Conservation (phyloP, 2,329 filamentous ascomycete genomes). For the Fusarium sp. region DNA sequence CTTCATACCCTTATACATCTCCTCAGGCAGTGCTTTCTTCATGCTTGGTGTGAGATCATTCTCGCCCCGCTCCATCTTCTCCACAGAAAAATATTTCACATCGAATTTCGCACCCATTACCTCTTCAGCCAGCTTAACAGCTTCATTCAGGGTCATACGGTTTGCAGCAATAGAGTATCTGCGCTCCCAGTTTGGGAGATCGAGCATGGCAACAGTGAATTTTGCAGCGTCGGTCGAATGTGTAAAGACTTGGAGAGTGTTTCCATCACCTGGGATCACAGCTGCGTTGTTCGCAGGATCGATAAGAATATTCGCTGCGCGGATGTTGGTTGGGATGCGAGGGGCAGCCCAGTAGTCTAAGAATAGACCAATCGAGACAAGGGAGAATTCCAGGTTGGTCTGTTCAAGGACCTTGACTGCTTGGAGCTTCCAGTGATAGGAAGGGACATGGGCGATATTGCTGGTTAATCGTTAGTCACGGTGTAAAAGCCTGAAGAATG, state of each 20-base stretch:
- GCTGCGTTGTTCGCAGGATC: background rate
- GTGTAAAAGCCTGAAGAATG: fast-evolving
- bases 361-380: background rate
- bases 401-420: background rate
- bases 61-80: background rate
- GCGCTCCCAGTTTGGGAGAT: background rate
- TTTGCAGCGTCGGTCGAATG: background rate
- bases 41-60: background rate
- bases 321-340: background rate
- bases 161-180: background rate
- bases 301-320: background rate
- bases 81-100: background rate
- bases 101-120: background rate
- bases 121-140: background rate
- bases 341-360: background rate
- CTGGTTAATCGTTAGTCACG: background rate
- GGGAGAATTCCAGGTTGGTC: background rate
- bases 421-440: background rate
- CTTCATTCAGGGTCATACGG: background rate
- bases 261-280: background rate
- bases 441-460: background rate
- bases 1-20: background rate
- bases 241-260: background rate
- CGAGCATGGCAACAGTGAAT: background rate
- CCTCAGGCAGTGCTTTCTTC: background rate